Percentiles rank a stretch among this genome's conserved stretches.
These are phyloP conservation scores for Arthroderma uncinatum DNA, from an alignment of 2,329 filamentous ascomycete species.

Conservation along the genomic window DNA sequence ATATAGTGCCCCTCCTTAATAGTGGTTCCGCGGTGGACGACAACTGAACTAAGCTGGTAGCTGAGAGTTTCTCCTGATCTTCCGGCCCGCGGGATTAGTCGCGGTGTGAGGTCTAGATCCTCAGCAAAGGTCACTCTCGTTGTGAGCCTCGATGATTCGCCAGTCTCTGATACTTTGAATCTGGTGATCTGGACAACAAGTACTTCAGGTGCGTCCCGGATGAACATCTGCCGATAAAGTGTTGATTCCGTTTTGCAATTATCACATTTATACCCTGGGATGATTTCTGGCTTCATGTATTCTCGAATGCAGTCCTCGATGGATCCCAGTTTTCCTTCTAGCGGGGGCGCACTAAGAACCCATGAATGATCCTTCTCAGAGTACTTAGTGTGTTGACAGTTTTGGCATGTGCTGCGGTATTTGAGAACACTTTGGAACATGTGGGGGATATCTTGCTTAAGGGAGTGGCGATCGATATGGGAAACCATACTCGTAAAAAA, in stretches of 20 bases:
- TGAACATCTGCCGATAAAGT: conserved; percentile 5
- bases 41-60: conserved; percentile 10
- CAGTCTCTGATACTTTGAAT: background rate
- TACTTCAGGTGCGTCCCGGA: conserved; percentile 13
- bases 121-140: conserved; percentile 10
- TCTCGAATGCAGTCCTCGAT: conserved; percentile 1
- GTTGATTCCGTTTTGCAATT: background rate
- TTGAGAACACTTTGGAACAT: conserved; percentile 10
- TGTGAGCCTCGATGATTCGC: background rate
- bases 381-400: conserved; percentile 2
- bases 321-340: background rate
- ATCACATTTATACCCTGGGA: conserved; percentile 1
- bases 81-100: conserved; percentile 1
- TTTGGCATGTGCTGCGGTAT: conserved; percentile 7
- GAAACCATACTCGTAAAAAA: conserved; percentile 9
- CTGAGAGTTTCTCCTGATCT: conserved; percentile 1
- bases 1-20: conserved; percentile 11
- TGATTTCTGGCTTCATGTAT: background rate
- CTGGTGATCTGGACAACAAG: conserved; percentile 13
- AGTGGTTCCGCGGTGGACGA: conserved; percentile 7
- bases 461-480: background rate
- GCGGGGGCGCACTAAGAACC: background rate
- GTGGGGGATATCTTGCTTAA: background rate
- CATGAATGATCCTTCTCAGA: background rate
- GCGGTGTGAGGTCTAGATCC: conserved; percentile 11